phyloP scores from a whole-genome alignment of 345 rosid species.

The Eucalyptus lansdowneana region DNA sequence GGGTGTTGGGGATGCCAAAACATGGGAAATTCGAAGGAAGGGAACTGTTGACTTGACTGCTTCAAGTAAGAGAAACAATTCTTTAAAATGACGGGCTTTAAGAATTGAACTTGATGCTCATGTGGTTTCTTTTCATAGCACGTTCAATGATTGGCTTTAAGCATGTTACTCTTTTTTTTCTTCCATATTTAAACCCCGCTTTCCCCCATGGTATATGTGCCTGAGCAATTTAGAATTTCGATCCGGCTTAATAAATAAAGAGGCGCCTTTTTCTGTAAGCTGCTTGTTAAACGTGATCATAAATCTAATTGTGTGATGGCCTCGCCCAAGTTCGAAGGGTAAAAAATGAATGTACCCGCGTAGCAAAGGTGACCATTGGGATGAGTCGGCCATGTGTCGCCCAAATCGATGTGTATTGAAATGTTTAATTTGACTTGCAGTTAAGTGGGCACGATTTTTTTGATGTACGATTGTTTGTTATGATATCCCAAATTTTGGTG shows the following conservation, averaged over 20 bases:
- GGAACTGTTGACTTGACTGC: neutral
- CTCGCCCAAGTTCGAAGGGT: neutral
- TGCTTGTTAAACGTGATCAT: neutral
- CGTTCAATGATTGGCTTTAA: neutral
- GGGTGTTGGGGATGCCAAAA: neutral
- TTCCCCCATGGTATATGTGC: neutral
- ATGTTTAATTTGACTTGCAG: neutral
- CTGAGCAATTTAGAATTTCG: neutral
- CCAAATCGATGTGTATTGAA: neutral
- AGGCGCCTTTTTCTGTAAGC: neutral
- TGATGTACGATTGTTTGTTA: too few species aligned
- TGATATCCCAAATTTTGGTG: neutral
- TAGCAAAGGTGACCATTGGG: neutral
- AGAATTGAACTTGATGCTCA: neutral
- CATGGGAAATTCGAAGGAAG: neutral
- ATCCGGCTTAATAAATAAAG: neutral
- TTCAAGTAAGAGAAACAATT: neutral
- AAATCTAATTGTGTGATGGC: neutral
- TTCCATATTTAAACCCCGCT: neutral
- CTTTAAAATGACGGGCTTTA: neutral
- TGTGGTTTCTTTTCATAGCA: neutral
- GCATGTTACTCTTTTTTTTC: accelerated
- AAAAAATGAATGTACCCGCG: neutral
- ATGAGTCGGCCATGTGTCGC: neutral
- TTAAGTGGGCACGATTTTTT: too few species aligned